Evolutionary conservation across 192 early-diverging fungal genomes (phyloP).

Genomic region (Coemansia interrupta): DNA sequence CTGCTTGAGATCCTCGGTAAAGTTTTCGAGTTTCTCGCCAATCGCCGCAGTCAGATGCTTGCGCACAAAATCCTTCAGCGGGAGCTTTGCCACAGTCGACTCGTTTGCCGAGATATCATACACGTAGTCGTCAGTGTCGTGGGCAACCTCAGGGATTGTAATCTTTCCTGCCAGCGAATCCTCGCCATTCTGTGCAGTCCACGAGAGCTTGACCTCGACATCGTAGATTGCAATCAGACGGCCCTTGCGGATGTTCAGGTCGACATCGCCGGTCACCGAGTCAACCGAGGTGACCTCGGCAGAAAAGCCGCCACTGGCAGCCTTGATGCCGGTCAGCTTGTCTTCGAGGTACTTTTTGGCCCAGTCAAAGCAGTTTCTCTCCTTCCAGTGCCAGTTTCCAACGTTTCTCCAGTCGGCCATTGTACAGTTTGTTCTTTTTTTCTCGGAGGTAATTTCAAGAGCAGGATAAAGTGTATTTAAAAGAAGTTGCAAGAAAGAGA

Average conservation of each 20-base stretch:
- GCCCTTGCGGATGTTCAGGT: constrained; percentile 94
- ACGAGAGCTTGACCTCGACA: constrained; percentile 71
- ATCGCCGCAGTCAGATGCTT: constrained; percentile 63
- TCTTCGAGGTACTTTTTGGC: constrained; percentile 77
- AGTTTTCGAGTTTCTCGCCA: constrained; percentile 57
- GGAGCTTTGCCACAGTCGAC: constrained; percentile 12
- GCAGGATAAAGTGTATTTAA: background rate
- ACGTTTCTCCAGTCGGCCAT: constrained; percentile 77
- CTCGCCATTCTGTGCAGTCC: constrained; percentile 55
- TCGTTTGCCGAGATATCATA: constrained; percentile 64
- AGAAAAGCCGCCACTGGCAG: constrained; percentile 56
- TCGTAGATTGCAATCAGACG: constrained; percentile 94
- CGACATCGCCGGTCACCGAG: constrained; percentile 79
- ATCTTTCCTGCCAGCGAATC: constrained; percentile 65
- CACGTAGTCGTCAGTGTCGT: constrained; percentile 82
- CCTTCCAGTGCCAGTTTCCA: constrained; percentile 76
- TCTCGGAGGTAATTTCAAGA: background rate
- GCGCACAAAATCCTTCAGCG: constrained; percentile 69
- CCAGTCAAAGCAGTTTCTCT: constrained; percentile 92
- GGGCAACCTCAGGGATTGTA: constrained; percentile 83
- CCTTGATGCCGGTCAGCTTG: constrained; percentile 57
- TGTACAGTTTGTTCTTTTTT: background rate
- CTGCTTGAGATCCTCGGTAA: constrained; percentile 69
- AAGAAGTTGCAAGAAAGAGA: background rate
- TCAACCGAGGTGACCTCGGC: constrained; percentile 57